Evolutionary conservation across 2,329 filamentous ascomycete species (phyloP), one percentile per base, ranked within the genome.

Genomic region (Ophiostoma sp.): DNA sequence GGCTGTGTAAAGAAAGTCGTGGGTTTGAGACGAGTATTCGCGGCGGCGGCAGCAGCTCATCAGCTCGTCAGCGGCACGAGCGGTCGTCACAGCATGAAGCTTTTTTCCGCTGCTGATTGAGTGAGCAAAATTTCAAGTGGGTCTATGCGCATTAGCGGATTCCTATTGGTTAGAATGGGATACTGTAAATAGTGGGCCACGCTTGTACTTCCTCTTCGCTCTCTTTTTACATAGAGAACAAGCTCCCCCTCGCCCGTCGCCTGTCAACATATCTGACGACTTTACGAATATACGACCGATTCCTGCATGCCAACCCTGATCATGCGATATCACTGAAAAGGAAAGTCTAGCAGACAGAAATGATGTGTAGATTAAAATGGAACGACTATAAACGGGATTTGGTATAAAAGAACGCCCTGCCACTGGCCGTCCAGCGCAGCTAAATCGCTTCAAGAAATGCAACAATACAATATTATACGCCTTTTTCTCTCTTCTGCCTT

Each of bases 111-210:
- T 52, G 41, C 27, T n/a, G 44, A 54, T 54, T 31, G 66, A 20
- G 27, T 31, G 36, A 44, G 65, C 65, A 67, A 67, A 67, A 67
- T 67, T 67, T 48, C 65, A 17, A 54, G 66, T 67, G 66, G 66
- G 66, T 20, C 65, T 8, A 52, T 31, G 33, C 41, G 65, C 48
- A 44, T 67, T 67, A 44, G 20, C 5, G 31, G 15, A 0, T 6
- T 20, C 6, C 20, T 27, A 67, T 54, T 54, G 66, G 41, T 10
- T 44, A 5, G 13, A 13, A 41, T 1, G 36, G 6, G 35, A 31
- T 67, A 13, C 36, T 44, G 64, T 36, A 39, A n/a, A 65, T 36
- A 41, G 36, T 66, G 64, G 64, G 36, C 27, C 35, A 35, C 35
- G 60, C 60, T 64, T 64, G 60, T 64, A 64, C 60, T 36, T 62